These are phyloP conservation scores for Allium fistulosum DNA, from an alignment of 106 monocot genomes.

Conservation along the genomic window DNA sequence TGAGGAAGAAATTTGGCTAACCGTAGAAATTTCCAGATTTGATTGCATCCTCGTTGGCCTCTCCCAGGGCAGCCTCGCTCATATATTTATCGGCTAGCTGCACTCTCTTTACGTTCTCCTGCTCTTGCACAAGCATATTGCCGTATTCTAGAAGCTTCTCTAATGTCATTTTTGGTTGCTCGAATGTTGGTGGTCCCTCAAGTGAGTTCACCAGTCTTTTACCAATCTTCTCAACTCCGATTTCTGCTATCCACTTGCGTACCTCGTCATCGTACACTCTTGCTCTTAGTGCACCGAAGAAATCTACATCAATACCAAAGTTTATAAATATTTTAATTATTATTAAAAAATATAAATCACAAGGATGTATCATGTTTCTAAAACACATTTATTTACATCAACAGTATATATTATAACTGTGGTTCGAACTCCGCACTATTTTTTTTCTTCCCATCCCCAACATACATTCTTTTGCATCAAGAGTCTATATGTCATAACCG, in stretches of 20 bases:
- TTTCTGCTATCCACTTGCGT: constrained; percentile 47
- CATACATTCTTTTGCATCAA: too few species aligned
- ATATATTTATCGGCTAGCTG: constrained; percentile 59
- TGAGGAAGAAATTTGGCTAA: too few species aligned
- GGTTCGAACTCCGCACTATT: too few species aligned
- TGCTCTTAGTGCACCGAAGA: constrained; percentile 63
- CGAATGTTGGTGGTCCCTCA: constrained; percentile 51
- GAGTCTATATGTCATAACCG: too few species aligned
- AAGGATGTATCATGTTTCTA: too few species aligned
- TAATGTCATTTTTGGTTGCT: constrained; percentile 50
- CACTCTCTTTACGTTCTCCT: constrained; percentile 77
- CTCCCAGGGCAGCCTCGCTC: constrained; percentile 62
- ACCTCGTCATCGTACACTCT: constrained; percentile 68
- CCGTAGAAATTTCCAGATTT: constrained; percentile 31
- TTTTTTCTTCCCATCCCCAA: too few species aligned
- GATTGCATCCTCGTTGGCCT: constrained; percentile 54
- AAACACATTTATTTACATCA: too few species aligned
- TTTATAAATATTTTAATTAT: too few species aligned
- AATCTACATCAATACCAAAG: constrained; percentile 19
- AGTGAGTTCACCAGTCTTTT: constrained; percentile 59
- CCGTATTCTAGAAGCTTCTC: constrained; percentile 66
- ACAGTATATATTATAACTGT: too few species aligned
- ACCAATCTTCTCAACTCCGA: constrained; percentile 34
- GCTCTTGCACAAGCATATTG: constrained; percentile 59
- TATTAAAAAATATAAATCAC: too few species aligned